These are phyloP conservation scores for Beta corolliflora DNA, from an alignment of 179 eudicot genomes.

Conservation along the genomic window DNA sequence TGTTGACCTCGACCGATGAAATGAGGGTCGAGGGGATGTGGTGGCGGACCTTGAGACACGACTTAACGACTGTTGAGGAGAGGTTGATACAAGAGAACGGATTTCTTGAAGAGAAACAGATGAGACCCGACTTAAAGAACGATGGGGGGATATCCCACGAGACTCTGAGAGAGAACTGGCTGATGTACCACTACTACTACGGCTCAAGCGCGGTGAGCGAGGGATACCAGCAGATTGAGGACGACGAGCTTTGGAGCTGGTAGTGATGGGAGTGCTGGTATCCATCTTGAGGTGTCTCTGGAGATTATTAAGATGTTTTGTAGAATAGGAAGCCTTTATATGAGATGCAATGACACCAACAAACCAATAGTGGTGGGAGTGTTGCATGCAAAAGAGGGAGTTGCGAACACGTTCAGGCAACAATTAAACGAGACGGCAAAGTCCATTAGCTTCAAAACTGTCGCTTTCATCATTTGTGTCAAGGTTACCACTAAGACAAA, in stretches of 20 bases:
- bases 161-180: conserved; percentile 18
- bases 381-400: conserved; percentile 26
- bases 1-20: conserved; percentile 35
- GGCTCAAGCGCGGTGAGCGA: conserved; percentile 37
- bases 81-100: conserved; percentile 12
- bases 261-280: conserved; percentile 15
- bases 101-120: conserved; percentile 32
- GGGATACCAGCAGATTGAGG: conserved; percentile 17
- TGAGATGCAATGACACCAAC: not conserved
- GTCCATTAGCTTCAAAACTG: not conserved
- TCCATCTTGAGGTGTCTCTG: conserved; percentile 30
- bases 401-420: conserved; percentile 33
- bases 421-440: conserved; percentile 28
- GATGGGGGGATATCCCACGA: conserved; percentile 7
- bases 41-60: conserved; percentile 39
- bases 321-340: not conserved
- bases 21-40: conserved; percentile 42
- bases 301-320: conserved; percentile 5
- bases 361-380: conserved; percentile 27
- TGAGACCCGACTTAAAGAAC: conserved; percentile 19
- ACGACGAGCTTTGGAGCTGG: conserved; percentile 24
- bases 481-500: conserved; percentile 25
- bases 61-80: conserved; percentile 24
- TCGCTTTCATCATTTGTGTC: conserved; percentile 1
- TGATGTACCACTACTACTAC: conserved; percentile 30